Evolutionary conservation across 768 basidiomycete genomes (phyloP).

Genomic region (Suillus paluster): DNA sequence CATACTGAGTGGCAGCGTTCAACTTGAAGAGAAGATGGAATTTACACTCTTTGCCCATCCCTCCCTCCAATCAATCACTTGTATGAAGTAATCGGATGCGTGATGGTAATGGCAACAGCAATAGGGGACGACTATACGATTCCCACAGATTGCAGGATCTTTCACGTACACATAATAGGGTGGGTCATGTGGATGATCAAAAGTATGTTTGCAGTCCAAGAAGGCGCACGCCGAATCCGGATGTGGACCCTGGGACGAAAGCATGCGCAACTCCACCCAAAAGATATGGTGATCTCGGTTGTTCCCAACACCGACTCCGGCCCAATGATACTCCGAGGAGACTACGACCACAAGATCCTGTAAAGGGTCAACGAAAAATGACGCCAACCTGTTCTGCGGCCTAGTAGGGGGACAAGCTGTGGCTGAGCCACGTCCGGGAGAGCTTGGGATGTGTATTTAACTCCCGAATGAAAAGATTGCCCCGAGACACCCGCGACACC

Average conservation of each 20-base stretch:
- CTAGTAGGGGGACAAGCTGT: not conserved
- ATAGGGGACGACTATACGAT: not conserved
- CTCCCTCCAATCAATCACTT: conserved; percentile 1
- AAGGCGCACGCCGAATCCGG: not conserved
- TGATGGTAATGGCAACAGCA: fast-evolving
- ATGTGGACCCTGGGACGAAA: not conserved
- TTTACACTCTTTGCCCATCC: not conserved
- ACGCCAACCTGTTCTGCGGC: not conserved
- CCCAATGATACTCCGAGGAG: not conserved
- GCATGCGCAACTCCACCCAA: not conserved
- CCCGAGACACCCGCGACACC: no score
- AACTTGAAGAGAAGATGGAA: not conserved
- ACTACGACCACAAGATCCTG: no score
- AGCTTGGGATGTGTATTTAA: no score
- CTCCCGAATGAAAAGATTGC: no score
- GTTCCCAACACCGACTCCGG: fast-evolving
- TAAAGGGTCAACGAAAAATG: not conserved
- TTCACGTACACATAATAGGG: no score
- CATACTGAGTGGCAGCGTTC: not conserved
- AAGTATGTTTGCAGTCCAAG: not conserved
- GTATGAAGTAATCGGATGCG: not conserved
- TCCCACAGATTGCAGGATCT: not conserved
- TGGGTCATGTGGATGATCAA: not conserved
- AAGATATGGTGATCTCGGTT: not conserved
- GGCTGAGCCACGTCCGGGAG: not conserved